These are phyloP conservation scores for Adiantum capillusveneris DNA, from an alignment of 75 land plant genomes.

Conservation along the genomic window DNA sequence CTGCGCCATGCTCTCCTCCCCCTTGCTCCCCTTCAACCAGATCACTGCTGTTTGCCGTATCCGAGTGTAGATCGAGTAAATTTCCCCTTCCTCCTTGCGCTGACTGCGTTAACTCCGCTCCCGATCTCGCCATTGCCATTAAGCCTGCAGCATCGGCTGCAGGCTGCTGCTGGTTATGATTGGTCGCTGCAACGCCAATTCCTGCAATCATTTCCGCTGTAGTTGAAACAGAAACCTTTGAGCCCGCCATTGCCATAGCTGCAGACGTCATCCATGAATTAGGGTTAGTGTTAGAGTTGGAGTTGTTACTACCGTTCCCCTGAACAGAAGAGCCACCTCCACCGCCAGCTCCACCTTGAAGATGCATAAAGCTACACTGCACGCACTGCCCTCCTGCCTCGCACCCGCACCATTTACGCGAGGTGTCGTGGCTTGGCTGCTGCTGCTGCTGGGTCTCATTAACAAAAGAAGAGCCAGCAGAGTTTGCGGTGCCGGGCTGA, in stretches of 20 bases:
- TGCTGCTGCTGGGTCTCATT: constrained; percentile 16
- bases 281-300: background rate
- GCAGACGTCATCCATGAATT: constrained; percentile 5
- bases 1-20: constrained; percentile 14
- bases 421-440: constrained; percentile 8
- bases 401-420: constrained; percentile 13
- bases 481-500: background rate
- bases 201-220: background rate
- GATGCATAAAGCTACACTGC: constrained; percentile 29
- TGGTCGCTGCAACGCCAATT: background rate
- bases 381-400: constrained; percentile 12
- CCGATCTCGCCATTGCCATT: background rate
- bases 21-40: constrained; percentile 12
- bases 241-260: constrained; percentile 1
- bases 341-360: constrained; percentile 6
- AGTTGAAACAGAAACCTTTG: background rate
- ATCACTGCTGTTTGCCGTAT: constrained; percentile 23
- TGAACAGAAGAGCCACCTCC: constrained; percentile 9
- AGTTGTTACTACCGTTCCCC: background rate
- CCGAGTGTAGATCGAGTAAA: constrained; percentile 20
- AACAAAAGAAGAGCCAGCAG: background rate
- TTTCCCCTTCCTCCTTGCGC: constrained; percentile 14
- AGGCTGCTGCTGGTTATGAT: background rate
- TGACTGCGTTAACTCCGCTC: background rate
- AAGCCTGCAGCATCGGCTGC: background rate